phyloP scores from a whole-genome alignment of 2,329 filamentous ascomycete species.

The Balansia obtecta region DNA sequence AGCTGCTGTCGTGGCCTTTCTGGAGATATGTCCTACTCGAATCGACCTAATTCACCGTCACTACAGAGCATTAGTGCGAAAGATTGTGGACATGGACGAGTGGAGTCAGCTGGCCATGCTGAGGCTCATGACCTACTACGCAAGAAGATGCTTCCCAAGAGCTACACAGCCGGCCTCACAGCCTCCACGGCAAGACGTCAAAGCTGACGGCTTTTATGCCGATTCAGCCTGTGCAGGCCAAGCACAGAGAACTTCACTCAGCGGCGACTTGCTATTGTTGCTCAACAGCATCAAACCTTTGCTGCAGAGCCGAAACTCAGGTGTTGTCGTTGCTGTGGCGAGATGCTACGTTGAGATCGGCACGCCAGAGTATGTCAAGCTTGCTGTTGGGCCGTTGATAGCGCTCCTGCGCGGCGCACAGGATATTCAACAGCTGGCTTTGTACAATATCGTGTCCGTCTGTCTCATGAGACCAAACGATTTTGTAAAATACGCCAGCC shows the following conservation, averaged over 20 bases:
- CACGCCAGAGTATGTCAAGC: conserved; percentile 60
- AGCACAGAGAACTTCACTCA: conserved; percentile 44
- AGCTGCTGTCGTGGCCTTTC: conserved; percentile 77
- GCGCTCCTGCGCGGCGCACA: conserved; percentile 73
- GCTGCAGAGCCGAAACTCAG: conserved; percentile 83
- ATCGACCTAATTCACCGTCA: conserved; percentile 85
- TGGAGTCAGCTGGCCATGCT: conserved; percentile 87
- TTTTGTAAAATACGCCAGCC: conserved; percentile 81
- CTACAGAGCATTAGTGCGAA: conserved; percentile 73
- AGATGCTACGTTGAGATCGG: conserved; percentile 78
- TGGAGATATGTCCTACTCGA: conserved; percentile 79
- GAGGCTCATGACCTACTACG: conserved; percentile 71
- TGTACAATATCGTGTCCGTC: conserved; percentile 94
- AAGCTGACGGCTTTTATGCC: conserved; percentile 69
- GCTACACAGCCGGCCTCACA: conserved; percentile 45
- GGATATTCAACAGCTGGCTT: conserved; percentile 78
- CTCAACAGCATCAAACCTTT: conserved; percentile 72
- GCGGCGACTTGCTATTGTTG: conserved; percentile 73
- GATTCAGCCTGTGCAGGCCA: conserved; percentile 37
- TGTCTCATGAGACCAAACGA: conserved; percentile 61
- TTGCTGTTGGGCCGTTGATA: conserved; percentile 71
- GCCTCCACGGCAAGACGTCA: conserved; percentile 18
- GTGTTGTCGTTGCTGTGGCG: conserved; percentile 78
- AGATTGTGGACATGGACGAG: conserved; percentile 97
- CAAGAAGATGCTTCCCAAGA: conserved; percentile 74